A percentile compares a stretch with the other conserved stretches of the same genome.
phyloP scores from a whole-genome alignment of 75 land plant species.

The Pinus albicaulis region DNA sequence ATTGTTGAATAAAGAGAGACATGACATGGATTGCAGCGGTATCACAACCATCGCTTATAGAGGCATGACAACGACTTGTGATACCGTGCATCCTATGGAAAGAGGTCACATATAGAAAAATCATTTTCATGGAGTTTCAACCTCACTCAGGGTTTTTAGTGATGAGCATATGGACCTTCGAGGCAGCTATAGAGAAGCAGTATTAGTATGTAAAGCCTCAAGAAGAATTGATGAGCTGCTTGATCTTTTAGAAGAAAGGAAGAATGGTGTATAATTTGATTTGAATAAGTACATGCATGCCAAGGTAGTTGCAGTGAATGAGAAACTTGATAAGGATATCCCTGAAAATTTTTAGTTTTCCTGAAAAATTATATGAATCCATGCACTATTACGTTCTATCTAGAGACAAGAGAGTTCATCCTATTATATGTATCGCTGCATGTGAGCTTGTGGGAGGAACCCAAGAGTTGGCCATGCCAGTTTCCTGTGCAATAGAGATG shows the following conservation, averaged over 20 bases:
- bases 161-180: too few species aligned
- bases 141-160: too few species aligned
- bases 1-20: conserved; percentile 37
- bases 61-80: too few species aligned
- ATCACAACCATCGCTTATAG: too few species aligned
- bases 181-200: too few species aligned
- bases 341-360: conserved; percentile 42
- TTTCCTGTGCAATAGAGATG: conserved; percentile 69
- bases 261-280: conserved; percentile 16
- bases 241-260: background rate
- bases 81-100: too few species aligned
- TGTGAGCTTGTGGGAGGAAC: conserved; percentile 58
- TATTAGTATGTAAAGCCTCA: background rate
- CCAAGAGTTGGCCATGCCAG: conserved; percentile 41
- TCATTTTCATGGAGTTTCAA: too few species aligned
- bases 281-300: conserved; percentile 13
- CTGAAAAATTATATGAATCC: conserved; percentile 46
- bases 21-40: conserved; percentile 20
- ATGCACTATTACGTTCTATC: conserved; percentile 80
- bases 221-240: background rate
- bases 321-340: conserved; percentile 49
- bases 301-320: conserved; percentile 36
- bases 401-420: conserved; percentile 71
- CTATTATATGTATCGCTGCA: conserved; percentile 51
- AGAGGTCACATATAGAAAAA: too few species aligned